Percentiles rank a stretch among this genome's conserved stretches.
These are phyloP conservation scores for Phialocephala subalpina DNA, from an alignment of 2,329 filamentous ascomycete genomes.

Conservation along the genomic window DNA sequence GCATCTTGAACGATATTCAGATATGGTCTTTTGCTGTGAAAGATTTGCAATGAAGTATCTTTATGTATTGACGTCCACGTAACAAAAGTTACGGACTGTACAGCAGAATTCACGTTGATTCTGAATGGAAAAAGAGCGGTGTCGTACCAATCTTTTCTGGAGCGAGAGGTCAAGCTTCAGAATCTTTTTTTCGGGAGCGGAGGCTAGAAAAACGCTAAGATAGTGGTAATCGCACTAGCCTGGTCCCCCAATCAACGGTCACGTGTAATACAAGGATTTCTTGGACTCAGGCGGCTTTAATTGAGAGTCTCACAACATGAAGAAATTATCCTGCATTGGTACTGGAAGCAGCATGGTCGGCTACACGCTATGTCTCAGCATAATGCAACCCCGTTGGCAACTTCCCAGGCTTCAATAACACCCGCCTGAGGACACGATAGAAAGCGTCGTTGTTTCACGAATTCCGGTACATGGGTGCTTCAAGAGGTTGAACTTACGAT, in stretches of 20 bases:
- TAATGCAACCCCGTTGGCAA: no score
- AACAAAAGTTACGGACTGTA: constrained; percentile 13
- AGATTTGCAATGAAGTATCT: constrained; percentile 10
- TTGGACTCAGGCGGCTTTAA: no score
- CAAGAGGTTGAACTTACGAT: no score
- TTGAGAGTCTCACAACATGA: no score
- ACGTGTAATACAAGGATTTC: neutral
- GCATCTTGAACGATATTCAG: constrained; percentile 53
- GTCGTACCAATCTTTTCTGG: constrained; percentile 25
- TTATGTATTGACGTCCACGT: neutral
- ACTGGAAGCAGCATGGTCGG: no score
- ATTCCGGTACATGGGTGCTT: no score
- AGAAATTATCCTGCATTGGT: no score
- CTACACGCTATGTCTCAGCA: no score
- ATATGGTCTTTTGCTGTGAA: neutral
- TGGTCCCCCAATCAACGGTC: constrained; percentile 13
- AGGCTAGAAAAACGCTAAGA: constrained; percentile 32
- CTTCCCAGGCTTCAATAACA: no score
- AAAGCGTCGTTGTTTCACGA: no score
- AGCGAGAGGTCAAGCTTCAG: constrained; percentile 28
- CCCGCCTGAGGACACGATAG: no score
- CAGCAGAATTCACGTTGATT: constrained; percentile 21
- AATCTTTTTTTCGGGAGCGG: constrained; percentile 36
- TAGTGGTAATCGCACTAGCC: constrained; percentile 31
- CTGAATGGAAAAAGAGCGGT: constrained; percentile 30